A percentile compares a stretch with the other conserved stretches of the same genome.
These are phyloP conservation scores for Asterophora lycoperdoides DNA, from an alignment of 768 basidiomycete genomes.

Conservation along the genomic window DNA sequence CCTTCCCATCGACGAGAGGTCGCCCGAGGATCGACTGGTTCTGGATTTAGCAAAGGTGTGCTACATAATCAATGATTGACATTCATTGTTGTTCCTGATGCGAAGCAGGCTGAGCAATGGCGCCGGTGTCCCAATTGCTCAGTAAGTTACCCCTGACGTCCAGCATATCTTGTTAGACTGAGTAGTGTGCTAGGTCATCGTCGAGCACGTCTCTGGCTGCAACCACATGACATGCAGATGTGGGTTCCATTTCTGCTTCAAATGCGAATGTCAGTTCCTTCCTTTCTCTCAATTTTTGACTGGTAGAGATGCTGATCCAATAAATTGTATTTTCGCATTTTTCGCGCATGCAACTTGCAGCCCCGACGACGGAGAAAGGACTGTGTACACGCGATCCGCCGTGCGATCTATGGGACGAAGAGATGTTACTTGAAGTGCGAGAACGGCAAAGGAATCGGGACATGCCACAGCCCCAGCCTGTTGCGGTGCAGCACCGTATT, in stretches of 20 bases:
- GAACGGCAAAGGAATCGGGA: constrained; percentile 17
- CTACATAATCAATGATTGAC: background rate
- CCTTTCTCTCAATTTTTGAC: too few relatives aligned
- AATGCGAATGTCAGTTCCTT: constrained; percentile 31
- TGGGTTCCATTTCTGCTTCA: constrained; percentile 38
- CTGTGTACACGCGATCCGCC: constrained; percentile 29
- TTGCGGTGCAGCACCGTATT: background rate
- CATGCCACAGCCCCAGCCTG: background rate
- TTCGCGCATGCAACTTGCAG: background rate
- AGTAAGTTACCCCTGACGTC: constrained; percentile 6
- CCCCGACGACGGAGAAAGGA: constrained; percentile 18
- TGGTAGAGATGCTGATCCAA: background rate
- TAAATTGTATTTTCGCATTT: background rate
- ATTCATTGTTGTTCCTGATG: background rate
- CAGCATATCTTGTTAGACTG: background rate
- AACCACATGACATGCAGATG: constrained; percentile 40
- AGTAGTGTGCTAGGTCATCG: constrained; percentile 17
- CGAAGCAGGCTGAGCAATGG: constrained; percentile 32
- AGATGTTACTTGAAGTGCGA: constrained; percentile 30
- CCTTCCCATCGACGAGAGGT: constrained; percentile 32
- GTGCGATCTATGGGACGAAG: constrained; percentile 36
- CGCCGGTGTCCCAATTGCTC: constrained; percentile 33
- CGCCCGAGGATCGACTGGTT: constrained; percentile 34
- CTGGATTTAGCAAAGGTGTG: constrained; percentile 30
- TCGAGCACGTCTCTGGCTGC: constrained; percentile 29